Conservation (phyloP, 2,329 filamentous ascomycete genomes). For the Neodidymelliopsis sp. region DNA sequence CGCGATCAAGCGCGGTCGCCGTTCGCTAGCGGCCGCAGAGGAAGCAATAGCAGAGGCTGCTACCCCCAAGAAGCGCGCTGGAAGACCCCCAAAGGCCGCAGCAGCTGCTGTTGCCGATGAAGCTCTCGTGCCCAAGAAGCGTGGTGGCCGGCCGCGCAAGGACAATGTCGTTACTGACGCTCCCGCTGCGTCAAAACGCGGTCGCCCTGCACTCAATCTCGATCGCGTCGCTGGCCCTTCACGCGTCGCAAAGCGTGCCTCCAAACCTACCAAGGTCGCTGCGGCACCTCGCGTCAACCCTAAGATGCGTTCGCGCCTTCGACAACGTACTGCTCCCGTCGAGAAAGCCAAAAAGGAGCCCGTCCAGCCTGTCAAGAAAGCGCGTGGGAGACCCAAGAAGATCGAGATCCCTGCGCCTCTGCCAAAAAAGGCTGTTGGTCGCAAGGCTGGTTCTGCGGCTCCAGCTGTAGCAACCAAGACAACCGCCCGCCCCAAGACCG, state of each 20-base stretch:
- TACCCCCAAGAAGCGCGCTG: constrained; percentile 18
- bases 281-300: constrained; percentile 26
- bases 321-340: constrained; percentile 26
- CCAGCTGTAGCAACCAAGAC: constrained; percentile 18
- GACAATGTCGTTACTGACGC: constrained; percentile 2
- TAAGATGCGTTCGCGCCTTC: constrained; percentile 30
- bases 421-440: constrained; percentile 22
- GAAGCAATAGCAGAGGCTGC: constrained; percentile 8
- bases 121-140: constrained; percentile 20
- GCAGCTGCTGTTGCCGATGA: constrained; percentile 1
- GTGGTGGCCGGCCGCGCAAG: constrained; percentile 27
- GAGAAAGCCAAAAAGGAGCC: constrained; percentile 16
- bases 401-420: constrained; percentile 6
- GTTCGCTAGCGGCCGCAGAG: constrained; percentile 12
- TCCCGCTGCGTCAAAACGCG: constrained; percentile 16
- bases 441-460: constrained; percentile 17
- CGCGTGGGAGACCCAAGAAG: constrained; percentile 30
- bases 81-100: constrained; percentile 14
- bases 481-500: constrained; percentile 14
- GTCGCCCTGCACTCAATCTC: constrained; percentile 22
- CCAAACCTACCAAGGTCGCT: constrained; percentile 9
- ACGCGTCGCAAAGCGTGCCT: constrained; percentile 31
- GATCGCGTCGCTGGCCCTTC: constrained; percentile 28
- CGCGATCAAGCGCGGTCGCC: constrained; percentile 26
- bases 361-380: constrained; percentile 24